Percentiles rank a stretch among this genome's conserved stretches.
Evolutionary conservation across 2,329 filamentous ascomycete species (phyloP).

Genomic region (Chalara sp.): DNA sequence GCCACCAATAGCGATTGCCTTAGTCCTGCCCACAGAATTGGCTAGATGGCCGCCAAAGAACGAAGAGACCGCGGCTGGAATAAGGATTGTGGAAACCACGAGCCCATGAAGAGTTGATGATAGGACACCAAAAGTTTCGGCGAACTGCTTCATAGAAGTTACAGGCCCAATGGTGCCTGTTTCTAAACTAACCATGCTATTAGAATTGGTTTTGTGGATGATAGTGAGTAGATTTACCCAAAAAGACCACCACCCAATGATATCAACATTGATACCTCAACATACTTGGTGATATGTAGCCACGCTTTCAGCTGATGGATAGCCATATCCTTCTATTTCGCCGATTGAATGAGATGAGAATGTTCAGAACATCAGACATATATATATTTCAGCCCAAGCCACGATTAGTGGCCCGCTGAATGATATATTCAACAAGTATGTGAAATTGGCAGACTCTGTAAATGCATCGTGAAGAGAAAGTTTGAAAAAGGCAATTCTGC

Average conservation of each 20-base stretch:
- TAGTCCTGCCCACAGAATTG: constrained; percentile 42
- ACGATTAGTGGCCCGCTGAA: no score
- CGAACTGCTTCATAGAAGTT: constrained; percentile 42
- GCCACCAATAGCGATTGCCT: constrained; percentile 41
- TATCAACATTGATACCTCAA: constrained; percentile 19
- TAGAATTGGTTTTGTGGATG: background rate
- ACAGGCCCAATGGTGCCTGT: constrained; percentile 45
- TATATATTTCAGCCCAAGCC: no score
- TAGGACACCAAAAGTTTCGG: constrained; percentile 38
- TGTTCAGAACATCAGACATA: no score
- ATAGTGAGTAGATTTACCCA: constrained; percentile 13
- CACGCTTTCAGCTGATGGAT: constrained; percentile 8
- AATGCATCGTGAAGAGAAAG: no score
- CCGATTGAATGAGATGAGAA: no score
- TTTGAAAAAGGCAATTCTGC: no score
- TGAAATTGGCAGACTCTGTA: no score
- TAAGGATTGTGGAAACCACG: constrained; percentile 51
- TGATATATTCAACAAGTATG: no score
- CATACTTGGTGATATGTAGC: constrained; percentile 17
- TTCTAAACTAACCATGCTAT: constrained; percentile 28
- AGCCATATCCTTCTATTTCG: no score
- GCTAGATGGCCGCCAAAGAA: constrained; percentile 50
- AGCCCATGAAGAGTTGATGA: constrained; percentile 48
- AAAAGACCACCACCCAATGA: constrained; percentile 22
- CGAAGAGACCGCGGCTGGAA: constrained; percentile 50